These are phyloP conservation scores for Hypericum androsaemum DNA, from an alignment of 345 rosid genomes.

Conservation along the genomic window DNA sequence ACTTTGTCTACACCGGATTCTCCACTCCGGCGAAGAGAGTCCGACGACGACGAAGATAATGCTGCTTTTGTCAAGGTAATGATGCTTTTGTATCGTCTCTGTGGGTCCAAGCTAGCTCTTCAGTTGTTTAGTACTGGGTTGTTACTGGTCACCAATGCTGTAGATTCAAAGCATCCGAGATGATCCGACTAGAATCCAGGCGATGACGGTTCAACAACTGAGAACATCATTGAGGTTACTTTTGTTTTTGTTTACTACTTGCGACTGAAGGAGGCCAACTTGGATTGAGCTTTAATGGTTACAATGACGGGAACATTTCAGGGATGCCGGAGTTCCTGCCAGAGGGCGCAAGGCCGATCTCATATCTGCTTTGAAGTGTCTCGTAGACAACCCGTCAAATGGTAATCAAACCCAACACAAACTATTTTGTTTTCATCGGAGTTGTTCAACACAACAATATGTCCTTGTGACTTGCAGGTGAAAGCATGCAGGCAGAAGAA, in stretches of 20 bases:
- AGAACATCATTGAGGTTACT: conserved; percentile 50
- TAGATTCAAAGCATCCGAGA: conserved; percentile 29
- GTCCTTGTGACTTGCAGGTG: conserved; percentile 24
- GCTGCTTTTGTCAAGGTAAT: conserved; percentile 20
- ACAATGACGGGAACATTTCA: conserved; percentile 13
- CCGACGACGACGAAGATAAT: conserved; percentile 28
- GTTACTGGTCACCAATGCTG: background rate
- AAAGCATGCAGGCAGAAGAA: conserved; percentile 22
- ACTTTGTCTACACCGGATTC: conserved; percentile 20
- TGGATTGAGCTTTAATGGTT: background rate
- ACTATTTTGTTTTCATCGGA: conserved; percentile 1
- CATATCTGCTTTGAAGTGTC: conserved; percentile 50
- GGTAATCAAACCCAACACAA: conserved; percentile 29
- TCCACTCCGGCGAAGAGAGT: too few relatives aligned
- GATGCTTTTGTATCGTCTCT: background rate
- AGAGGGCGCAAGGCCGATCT: conserved; percentile 71
- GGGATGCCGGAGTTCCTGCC: conserved; percentile 64
- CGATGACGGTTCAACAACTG: conserved; percentile 70
- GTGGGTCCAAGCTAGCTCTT: background rate
- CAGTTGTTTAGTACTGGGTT: background rate
- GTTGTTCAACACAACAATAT: background rate
- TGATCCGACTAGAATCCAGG: conserved; percentile 37
- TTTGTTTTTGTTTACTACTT: background rate
- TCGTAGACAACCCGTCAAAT: conserved; percentile 28
- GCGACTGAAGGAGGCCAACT: background rate